Evolutionary conservation across 805 yeast genomes (phyloP).

Genomic region (Starmerella floris): DNA sequence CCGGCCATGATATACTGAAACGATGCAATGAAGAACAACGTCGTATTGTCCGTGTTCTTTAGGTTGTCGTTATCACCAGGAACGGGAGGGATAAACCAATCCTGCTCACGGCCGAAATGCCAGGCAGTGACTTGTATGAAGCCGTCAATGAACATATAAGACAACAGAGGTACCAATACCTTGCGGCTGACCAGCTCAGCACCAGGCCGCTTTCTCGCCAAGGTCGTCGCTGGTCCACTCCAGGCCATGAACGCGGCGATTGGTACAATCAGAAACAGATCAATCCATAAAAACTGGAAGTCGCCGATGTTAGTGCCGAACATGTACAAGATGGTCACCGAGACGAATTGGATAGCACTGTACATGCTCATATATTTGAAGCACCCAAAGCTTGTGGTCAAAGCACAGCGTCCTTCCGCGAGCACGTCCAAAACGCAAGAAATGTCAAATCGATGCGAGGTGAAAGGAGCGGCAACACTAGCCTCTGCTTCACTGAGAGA

Average conservation of each 20-base stretch:
- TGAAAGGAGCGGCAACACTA: conserved; percentile 96
- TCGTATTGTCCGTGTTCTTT: conserved; percentile 78
- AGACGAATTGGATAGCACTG: conserved; percentile 87
- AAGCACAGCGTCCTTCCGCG: conserved; percentile 85
- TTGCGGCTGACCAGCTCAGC: conserved; percentile 88
- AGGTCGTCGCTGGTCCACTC: conserved; percentile 59
- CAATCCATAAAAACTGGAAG: conserved; percentile 91
- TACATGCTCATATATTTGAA: conserved; percentile 96
- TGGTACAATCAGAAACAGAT: conserved; percentile 78
- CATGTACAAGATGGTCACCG: conserved; percentile 73
- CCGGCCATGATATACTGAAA: conserved; percentile 84
- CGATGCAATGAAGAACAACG: conserved; percentile 64
- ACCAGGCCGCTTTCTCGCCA: conserved; percentile 70
- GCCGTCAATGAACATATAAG: conserved; percentile 54
- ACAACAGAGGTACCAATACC: conserved; percentile 67
- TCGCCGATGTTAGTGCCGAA: conserved; percentile 91
- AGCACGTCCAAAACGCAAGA: conserved; percentile 86
- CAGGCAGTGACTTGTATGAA: conserved; percentile 59
- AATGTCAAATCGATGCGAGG: conserved; percentile 78
- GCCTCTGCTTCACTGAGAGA: conserved; percentile 97
- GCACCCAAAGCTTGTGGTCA: conserved; percentile 91
- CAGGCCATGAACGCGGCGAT: conserved; percentile 94
- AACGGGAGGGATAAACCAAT: conserved; percentile 71
- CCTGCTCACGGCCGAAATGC: conserved; percentile 36
- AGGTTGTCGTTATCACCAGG: conserved; percentile 76